phyloP scores from a whole-genome alignment of 2,329 filamentous ascomycete species.

The Neoascochyta sp. region DNA sequence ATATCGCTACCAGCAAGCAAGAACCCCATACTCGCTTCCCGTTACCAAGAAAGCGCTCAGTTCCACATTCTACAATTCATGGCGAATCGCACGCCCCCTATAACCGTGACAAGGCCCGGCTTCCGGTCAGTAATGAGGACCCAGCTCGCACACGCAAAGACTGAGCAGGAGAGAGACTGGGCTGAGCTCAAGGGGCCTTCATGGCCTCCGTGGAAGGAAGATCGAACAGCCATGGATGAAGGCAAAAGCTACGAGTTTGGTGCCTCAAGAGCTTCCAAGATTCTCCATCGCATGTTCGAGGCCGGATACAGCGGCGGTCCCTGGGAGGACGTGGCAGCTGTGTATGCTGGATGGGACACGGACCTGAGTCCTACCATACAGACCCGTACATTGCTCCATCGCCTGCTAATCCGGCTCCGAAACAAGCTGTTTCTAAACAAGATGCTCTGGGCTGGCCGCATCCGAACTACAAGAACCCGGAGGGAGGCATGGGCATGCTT shows the following conservation, averaged over 20 bases:
- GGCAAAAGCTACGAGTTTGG: slow-evolving; percentile 55
- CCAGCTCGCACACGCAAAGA: slow-evolving; percentile 59
- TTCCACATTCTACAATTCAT: slow-evolving; percentile 57
- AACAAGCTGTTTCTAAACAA: slow-evolving; percentile 13
- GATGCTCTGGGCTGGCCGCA: slow-evolving; percentile 54
- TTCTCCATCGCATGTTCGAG: slow-evolving; percentile 55
- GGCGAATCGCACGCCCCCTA: slow-evolving; percentile 51
- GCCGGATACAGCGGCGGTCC: slow-evolving; percentile 52
- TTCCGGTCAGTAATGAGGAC: slow-evolving; percentile 55
- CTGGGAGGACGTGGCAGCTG: slow-evolving; percentile 54
- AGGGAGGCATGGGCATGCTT: slow-evolving; percentile 65
- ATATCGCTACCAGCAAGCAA: slow-evolving; percentile 48
- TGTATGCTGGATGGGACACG: slow-evolving; percentile 61
- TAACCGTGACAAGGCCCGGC: slow-evolving; percentile 55
- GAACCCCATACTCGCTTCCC: slow-evolving; percentile 48
- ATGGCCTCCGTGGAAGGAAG: slow-evolving; percentile 65
- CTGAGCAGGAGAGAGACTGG: slow-evolving; percentile 53
- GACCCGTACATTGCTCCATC: slow-evolving; percentile 46
- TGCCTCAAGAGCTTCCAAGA: slow-evolving; percentile 54
- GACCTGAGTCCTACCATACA: slow-evolving; percentile 63
- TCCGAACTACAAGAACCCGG: slow-evolving; percentile 57
- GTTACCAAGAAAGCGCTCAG: slow-evolving; percentile 55
- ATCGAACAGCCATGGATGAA: slow-evolving; percentile 59
- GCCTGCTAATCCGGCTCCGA: slow-evolving; percentile 5
- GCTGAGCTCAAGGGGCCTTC: slow-evolving; percentile 56